Base-by-base conservation (phyloP, 352 stramenopile species). In the Globisporangium echinulatum region DNA sequence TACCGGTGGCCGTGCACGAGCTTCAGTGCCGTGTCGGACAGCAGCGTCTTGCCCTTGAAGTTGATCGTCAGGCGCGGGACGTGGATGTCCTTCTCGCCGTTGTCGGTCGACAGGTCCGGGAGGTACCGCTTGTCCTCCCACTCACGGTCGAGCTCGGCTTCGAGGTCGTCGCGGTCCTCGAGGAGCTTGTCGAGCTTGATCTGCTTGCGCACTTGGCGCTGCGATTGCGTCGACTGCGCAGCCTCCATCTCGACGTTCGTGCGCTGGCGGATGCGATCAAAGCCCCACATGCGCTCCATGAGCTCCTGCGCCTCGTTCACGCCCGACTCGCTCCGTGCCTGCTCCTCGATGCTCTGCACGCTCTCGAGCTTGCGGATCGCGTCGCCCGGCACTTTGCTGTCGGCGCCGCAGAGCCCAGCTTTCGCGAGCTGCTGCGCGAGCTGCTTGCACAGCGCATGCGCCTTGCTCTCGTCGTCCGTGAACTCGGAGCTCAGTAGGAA, bases 1-100 rank as follows among this genome's bases (percentile, higher is more conserved):
- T 98, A 96, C 7, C 87, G 80, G 10, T 84, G 77, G 15, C 88
- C 89, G 19, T 75, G 66, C 25, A 92, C 72, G 55, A 97, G 82
- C 74, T 94, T 95, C 39, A 97, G 77, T 57, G 88, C 62, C 56
- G 89, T 94, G 64, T 93, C 80, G 33, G 74, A 79, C 40, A 97
- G 74, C 57, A 97, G 69, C 64, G 86, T 93, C 64, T 96, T 92
- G 46, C 90, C 89, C 69, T 94, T 96, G 63, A 96, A 94, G 66
- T 94, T 85, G 59, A 97, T 92, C 46, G 74, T 88, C 33, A 97
- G 73, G 19, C 90, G 80, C 17, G 86, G 71, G 40, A 97, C 86
- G 65, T 95, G 82, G 44, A 97, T 90, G 67, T 97, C 88, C 54
- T 84, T 73, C 60, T 94, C 85, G 54, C 85, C 85, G 15, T 77